phyloP scores from a whole-genome alignment of 768 basidiomycete genomes.

The Kwoniella mangroviensis region DNA sequence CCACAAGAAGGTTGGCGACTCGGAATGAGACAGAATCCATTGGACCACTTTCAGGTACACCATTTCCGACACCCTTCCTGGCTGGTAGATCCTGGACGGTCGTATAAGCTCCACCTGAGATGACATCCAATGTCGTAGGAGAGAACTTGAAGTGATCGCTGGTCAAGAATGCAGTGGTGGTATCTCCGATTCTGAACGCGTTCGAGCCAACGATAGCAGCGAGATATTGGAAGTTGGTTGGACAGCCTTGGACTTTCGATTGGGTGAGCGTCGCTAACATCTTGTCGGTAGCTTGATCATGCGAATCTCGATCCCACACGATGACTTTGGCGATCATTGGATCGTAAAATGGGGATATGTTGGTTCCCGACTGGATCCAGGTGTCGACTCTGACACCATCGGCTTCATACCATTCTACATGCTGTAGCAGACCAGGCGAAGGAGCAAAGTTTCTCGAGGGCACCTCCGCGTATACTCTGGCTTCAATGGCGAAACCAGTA shows the following conservation, averaged over 20 bases:
- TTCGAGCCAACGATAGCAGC: constrained; percentile 60
- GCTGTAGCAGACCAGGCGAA: constrained; percentile 68
- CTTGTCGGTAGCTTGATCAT: constrained; percentile 62
- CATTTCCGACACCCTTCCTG: constrained; percentile 60
- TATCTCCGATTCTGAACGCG: constrained; percentile 40
- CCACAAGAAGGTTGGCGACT: constrained; percentile 66
- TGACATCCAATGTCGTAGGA: constrained; percentile 63
- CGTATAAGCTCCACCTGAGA: constrained; percentile 65
- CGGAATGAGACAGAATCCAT: constrained; percentile 68
- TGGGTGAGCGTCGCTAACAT: constrained; percentile 60
- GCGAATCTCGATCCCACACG: constrained; percentile 61
- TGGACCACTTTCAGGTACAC: constrained; percentile 69
- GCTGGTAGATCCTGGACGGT: constrained; percentile 48
- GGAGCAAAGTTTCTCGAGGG: constrained; percentile 66
- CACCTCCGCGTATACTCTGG: constrained; percentile 69
- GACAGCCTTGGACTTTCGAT: constrained; percentile 64
- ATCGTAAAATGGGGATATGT: constrained; percentile 60
- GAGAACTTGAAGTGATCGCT: constrained; percentile 24
- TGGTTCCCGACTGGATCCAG: constrained; percentile 63
- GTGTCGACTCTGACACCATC: constrained; percentile 55
- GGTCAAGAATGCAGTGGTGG: constrained; percentile 45
- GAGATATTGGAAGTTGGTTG: constrained; percentile 67
- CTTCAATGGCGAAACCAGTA: constrained; percentile 63
- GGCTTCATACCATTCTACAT: constrained; percentile 60
- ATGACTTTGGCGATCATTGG: constrained; percentile 66